Base-by-base conservation (phyloP, 345 rosid species). In the Citrus maxima region DNA sequence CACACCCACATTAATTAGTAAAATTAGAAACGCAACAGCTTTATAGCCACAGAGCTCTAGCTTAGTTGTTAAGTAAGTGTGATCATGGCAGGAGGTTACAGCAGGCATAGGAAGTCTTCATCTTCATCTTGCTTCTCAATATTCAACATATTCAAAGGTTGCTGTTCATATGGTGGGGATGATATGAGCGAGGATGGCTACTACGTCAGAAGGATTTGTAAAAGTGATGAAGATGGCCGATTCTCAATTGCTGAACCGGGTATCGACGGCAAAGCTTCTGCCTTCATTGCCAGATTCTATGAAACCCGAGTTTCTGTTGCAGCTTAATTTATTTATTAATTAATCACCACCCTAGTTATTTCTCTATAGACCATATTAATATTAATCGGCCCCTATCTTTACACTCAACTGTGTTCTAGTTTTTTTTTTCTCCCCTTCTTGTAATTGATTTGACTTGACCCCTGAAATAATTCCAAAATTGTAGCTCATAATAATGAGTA, bases 241-340 rank as follows among this genome's bases (percentile, higher is more conserved):
- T 84, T 88, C 30, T 87, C 94, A 90, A 90, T 84, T 2, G 97
- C 91, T n/a, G 97, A 92, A 69, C 97, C 98, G 10, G 93, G 93
- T 34, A 88, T 90, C 22, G 94, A 93, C 73, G 83, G 94, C 58
- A 84, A 75, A 84, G 98, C 98, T 24, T 79, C 92, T n/a, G 90
- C 85, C 55, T 94, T 87, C 84, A 94, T 94, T 34, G 82, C 86
- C 74, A 83, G 85, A 80, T 92, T 94, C 81, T 82, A 90, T 4
- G 89, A 87, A 64, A 84, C 76, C 59, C 90, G 89, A 28, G 89
- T 87, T 71, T 78, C 91, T 8, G 61, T 88, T 55, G 67, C 83
- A 75, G 79, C 60, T 73, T 90, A 65, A 77, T 32, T 70, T 88
- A 65, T 76, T 32, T 61, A 76, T 10, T 8, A 63, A 10, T 63